A percentile compares a stretch with the other conserved stretches of the same genome.
Evolutionary conservation across 495 filamentous ascomycete genomes (phyloP).

Genomic region (Aspergillus nanangensis): DNA sequence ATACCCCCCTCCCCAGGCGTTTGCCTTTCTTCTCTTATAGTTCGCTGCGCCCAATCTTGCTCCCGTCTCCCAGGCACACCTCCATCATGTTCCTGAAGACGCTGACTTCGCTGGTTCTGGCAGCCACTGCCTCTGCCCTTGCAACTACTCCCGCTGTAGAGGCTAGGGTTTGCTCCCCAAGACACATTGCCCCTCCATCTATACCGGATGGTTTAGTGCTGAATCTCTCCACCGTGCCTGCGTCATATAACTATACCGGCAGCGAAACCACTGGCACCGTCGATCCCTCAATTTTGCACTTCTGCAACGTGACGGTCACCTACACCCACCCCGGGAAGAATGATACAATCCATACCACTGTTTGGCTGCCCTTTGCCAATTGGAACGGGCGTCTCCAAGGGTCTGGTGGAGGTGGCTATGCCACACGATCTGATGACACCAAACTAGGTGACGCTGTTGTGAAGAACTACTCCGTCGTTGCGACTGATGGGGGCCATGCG

Average conservation of each 20-base stretch:
- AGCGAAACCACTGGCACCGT: neutral
- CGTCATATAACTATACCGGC: neutral
- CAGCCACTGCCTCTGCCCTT: neutral
- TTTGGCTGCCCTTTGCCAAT: slow-evolving; percentile 29
- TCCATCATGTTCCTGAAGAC: neutral
- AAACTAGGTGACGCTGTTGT: slow-evolving; percentile 21
- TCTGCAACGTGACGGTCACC: slow-evolving; percentile 43
- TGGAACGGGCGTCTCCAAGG: slow-evolving; percentile 40
- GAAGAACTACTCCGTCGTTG: slow-evolving; percentile 31
- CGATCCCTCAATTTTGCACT: slow-evolving; percentile 15
- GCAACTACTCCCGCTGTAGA: neutral
- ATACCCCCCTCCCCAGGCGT: too few relatives aligned
- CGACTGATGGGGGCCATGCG: slow-evolving; percentile 37
- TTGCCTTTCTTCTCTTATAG: too few relatives aligned
- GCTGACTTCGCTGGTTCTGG: neutral
- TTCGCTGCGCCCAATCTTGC: too few relatives aligned
- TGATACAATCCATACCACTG: slow-evolving; percentile 29
- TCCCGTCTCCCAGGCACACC: too few relatives aligned
- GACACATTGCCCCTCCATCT: neutral
- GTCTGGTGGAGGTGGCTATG: slow-evolving; percentile 39
- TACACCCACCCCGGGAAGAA: slow-evolving; percentile 38
- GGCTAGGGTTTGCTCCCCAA: slow-evolving; percentile 2
- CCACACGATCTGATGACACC: slow-evolving; percentile 14
- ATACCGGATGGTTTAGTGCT: slow-evolving; percentile 3
- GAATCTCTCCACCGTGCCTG: neutral